These are phyloP conservation scores for Kodamaea sp. DNA, from an alignment of 1,139 yeast species.

Conservation along the genomic window DNA sequence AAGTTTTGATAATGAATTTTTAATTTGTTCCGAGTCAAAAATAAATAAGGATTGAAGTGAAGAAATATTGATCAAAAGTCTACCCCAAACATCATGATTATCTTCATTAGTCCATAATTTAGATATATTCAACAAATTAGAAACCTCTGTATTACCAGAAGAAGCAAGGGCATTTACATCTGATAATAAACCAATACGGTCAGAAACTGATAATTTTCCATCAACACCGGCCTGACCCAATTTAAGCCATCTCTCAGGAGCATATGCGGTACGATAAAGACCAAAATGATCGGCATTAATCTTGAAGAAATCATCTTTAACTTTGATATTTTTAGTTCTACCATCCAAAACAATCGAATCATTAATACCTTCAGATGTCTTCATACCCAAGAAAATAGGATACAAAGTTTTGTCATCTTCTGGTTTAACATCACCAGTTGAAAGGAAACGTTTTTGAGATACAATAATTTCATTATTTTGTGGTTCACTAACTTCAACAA, in stretches of 20 bases:
- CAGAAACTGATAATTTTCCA: conserved; percentile 72
- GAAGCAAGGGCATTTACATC: conserved; percentile 73
- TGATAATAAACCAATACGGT: conserved; percentile 81
- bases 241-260: conserved; percentile 68
- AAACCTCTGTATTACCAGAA: conserved; percentile 69
- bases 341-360: conserved; percentile 55
- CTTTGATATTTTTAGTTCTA: conserved; percentile 48
- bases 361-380: conserved; percentile 56
- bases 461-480: conserved; percentile 26
- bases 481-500: conserved; percentile 18
- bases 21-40: conserved; percentile 58
- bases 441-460: conserved; percentile 53
- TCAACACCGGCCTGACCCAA: conserved; percentile 67
- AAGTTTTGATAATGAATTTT: conserved; percentile 56
- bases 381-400: conserved; percentile 81
- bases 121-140: conserved; percentile 60
- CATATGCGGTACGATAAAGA: conserved; percentile 75
- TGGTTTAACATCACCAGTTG: conserved; percentile 50
- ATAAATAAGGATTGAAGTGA: conserved; percentile 63
- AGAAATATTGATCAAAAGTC: conserved; percentile 53
- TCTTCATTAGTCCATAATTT: conserved; percentile 65
- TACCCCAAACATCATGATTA: conserved; percentile 77
- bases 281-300: conserved; percentile 82
- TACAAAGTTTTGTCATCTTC: conserved; percentile 54
- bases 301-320: conserved; percentile 56